Evolutionary conservation across 192 early-diverging fungal species (phyloP), one percentile per base, ranked within the genome.

Genomic region (Backusella tuberculispora): DNA sequence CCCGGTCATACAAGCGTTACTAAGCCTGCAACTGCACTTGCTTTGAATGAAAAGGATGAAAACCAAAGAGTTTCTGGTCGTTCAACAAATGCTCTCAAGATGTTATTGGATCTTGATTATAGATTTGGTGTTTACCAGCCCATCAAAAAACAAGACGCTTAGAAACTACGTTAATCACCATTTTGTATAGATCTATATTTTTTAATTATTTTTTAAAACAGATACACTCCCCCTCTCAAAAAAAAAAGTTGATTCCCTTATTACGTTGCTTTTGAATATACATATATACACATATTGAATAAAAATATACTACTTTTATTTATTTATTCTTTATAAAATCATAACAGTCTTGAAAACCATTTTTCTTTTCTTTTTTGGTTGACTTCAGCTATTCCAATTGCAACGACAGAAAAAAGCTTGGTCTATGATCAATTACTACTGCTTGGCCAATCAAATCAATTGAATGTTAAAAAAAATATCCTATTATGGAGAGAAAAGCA

Each of bases 81-180:
- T 75, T 84, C 81, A 43, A 84, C 84, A 76, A 87, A 89, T 56
- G 88, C 83, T 2, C 79, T 89, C 69, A 89, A 87, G 74, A 85
- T 87, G 67, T 63, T 89, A 24, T 74, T 87, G 72, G 88, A 83
- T 45, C 63, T 83, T 40, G 81, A 83, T 78, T 83, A 83, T 73
- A 66, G 81, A 74, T 83, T 83, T 74, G 81, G 81, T 56, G 75
- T 76, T 26, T 79, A 76, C 50, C 69, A 72, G 53, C 65, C 60
- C 19, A 5, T 47, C 44, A 45, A 69, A 69, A 69, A 69, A 46
- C 38, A 38, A 66, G 29, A 26, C 13, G 21, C 53, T 26, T 60
- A 60, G 21, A 60, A 26, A 24, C 12, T 50, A 21, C 19, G 48
- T 19, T 50, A 19, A 19, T 19, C 48, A 50, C 19, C 26, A 60